Conservation (phyloP, 2,329 filamentous ascomycete genomes). For the Tolypocladium guangdongense region DNA sequence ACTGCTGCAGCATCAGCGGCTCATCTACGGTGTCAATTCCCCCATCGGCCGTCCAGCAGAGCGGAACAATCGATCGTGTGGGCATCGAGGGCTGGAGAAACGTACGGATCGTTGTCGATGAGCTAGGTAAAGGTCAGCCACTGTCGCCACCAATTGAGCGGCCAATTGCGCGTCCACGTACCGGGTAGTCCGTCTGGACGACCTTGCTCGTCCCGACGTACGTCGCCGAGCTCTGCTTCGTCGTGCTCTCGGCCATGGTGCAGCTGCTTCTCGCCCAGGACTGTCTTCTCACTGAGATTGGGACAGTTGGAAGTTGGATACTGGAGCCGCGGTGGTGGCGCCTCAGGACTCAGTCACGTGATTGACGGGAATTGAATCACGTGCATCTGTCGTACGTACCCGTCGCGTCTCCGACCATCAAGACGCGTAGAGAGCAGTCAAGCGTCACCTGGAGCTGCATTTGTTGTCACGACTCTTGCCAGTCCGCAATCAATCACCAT, state of each 20-base stretch:
- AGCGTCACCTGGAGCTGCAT: not conserved
- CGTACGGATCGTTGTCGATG: constrained; percentile 97
- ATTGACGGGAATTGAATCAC: not conserved
- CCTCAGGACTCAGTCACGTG: constrained; percentile 23
- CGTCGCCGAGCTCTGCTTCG: constrained; percentile 23
- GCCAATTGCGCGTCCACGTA: constrained; percentile 35
- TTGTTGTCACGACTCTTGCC: not conserved
- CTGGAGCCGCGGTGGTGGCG: constrained; percentile 9
- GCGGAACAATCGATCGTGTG: not conserved
- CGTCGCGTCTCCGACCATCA: constrained; percentile 5
- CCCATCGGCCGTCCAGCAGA: not conserved
- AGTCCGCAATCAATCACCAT: not conserved
- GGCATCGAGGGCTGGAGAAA: constrained; percentile 3
- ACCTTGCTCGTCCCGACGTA: constrained; percentile 51
- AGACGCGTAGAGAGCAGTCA: constrained; percentile 7
- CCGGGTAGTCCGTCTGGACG: constrained; percentile 75
- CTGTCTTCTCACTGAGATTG: constrained; percentile 13
- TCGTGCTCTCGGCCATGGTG: constrained; percentile 28
- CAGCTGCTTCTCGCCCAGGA: constrained; percentile 14
- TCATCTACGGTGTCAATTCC: not conserved
- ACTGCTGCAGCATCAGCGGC: constrained; percentile 35
- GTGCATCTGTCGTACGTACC: constrained; percentile 1
- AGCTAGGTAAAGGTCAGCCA: constrained; percentile 48
- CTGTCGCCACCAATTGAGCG: constrained; percentile 12
- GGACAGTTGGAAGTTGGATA: constrained; percentile 10